Conservation (phyloP, 768 basidiomycete genomes). For the Tulasnella sp. region DNA sequence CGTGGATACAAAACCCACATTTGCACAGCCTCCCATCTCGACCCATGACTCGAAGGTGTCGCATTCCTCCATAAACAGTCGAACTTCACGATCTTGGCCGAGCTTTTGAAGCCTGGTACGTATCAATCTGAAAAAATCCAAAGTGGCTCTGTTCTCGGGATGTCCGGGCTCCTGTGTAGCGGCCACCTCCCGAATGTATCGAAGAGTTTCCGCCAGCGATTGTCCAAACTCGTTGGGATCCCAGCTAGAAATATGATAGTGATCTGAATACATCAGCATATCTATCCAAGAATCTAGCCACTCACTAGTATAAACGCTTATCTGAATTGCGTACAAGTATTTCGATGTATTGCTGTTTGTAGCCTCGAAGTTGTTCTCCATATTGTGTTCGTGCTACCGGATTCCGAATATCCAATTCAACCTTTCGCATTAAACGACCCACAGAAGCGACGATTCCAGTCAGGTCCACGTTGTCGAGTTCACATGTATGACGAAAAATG, state of each 20-base stretch:
- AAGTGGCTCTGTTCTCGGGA: neutral
- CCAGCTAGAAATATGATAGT: no score
- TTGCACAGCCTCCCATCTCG: neutral
- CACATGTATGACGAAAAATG: no score
- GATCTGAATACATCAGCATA: neutral
- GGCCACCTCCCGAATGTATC: neutral
- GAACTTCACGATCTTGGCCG: rapidly evolving
- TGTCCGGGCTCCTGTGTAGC: neutral
- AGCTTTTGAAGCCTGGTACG: neutral
- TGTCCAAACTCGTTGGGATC: neutral
- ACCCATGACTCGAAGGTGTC: neutral
- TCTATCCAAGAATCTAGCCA: neutral
- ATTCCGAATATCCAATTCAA: neutral
- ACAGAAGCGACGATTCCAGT: neutral
- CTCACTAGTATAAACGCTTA: neutral
- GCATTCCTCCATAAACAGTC: neutral
- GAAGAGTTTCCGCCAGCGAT: neutral
- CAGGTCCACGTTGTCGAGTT: neutral
- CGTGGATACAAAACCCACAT: neutral
- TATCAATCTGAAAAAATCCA: neutral
- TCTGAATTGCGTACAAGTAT: neutral
- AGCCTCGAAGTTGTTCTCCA: neutral
- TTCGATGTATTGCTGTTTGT: neutral
- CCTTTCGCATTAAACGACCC: neutral
- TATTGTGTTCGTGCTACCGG: neutral